Percentiles rank a stretch among this genome's conserved stretches.
Evolutionary conservation across 2,329 filamentous ascomycete species (phyloP).

Genomic region (Fusarium liriodendri): DNA sequence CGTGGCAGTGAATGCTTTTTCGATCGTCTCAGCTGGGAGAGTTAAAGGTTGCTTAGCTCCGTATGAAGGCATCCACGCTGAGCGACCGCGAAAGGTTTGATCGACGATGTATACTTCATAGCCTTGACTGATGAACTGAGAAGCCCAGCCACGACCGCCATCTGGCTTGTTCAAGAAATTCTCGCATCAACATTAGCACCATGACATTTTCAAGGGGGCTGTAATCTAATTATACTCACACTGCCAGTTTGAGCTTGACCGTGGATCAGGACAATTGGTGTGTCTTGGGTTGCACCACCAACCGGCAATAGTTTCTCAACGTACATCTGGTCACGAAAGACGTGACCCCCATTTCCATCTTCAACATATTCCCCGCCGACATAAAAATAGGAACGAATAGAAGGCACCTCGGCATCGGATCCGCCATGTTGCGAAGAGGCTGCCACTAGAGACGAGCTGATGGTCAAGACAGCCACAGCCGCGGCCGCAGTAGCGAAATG

Average conservation of each 20-base stretch:
- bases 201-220: not conserved
- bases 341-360: slow-evolving; percentile 31
- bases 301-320: slow-evolving; percentile 35
- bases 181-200: slow-evolving; percentile 5
- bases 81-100: slow-evolving; percentile 38
- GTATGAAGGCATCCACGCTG: slow-evolving; percentile 28
- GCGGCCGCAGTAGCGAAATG: slow-evolving; percentile 14
- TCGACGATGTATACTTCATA: slow-evolving; percentile 41
- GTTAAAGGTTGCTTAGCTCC: slow-evolving; percentile 20
- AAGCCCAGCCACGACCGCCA: slow-evolving; percentile 37
- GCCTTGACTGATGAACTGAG: slow-evolving; percentile 33
- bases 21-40: slow-evolving; percentile 31
- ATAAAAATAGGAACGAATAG: slow-evolving; percentile 36
- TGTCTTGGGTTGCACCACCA: slow-evolving; percentile 14
- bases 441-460: slow-evolving; percentile 11
- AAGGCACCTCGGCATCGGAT: slow-evolving; percentile 17
- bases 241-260: slow-evolving; percentile 39
- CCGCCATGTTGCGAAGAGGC: not conserved
- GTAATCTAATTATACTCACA: not conserved
- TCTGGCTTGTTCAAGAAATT: slow-evolving; percentile 42
- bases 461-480: not conserved
- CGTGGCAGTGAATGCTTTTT: slow-evolving; percentile 32
- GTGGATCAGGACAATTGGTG: slow-evolving; percentile 39
- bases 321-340: slow-evolving; percentile 41
- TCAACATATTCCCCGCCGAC: slow-evolving; percentile 34